Evolutionary conservation across 2,329 filamentous ascomycete genomes (phyloP).

Genomic region (Fusarium sp.): DNA sequence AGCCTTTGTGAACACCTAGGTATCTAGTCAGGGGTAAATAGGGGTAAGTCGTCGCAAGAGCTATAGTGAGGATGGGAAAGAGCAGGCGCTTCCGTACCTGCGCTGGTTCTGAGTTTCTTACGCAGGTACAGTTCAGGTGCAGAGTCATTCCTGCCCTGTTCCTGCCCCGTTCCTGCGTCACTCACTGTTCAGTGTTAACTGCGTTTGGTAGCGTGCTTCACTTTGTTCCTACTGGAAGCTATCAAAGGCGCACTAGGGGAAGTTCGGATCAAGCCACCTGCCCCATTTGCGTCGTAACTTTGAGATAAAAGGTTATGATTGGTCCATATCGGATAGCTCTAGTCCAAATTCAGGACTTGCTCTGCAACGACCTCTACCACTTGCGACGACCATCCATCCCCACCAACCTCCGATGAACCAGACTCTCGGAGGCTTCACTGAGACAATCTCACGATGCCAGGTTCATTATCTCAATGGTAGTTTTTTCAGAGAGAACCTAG

Average conservation of each 20-base stretch:
- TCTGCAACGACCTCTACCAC: not conserved
- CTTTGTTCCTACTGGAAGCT: conserved; percentile 32
- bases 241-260: conserved; percentile 20
- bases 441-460: conserved; percentile 2
- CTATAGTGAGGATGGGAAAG: not conserved
- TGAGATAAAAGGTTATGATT: conserved; percentile 10
- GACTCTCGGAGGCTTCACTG: not conserved
- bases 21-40: not conserved
- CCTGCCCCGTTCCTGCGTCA: conserved; percentile 13
- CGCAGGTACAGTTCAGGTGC: conserved; percentile 5
- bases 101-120: not conserved
- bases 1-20: not conserved
- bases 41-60: not conserved
- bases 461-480: not conserved
- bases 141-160: conserved; percentile 5
- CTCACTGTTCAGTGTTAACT: not conserved
- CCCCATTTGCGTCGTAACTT: conserved; percentile 27
- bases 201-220: conserved; percentile 8
- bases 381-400: not conserved
- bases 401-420: not conserved
- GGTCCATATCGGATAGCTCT: not conserved
- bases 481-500: not conserved
- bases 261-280: conserved; percentile 21
- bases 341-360: conserved; percentile 9
- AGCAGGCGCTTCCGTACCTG: conserved; percentile 20